Conservation (phyloP, 1,284 basidiomycete species). For the Puccinia brachypodii region DNA sequence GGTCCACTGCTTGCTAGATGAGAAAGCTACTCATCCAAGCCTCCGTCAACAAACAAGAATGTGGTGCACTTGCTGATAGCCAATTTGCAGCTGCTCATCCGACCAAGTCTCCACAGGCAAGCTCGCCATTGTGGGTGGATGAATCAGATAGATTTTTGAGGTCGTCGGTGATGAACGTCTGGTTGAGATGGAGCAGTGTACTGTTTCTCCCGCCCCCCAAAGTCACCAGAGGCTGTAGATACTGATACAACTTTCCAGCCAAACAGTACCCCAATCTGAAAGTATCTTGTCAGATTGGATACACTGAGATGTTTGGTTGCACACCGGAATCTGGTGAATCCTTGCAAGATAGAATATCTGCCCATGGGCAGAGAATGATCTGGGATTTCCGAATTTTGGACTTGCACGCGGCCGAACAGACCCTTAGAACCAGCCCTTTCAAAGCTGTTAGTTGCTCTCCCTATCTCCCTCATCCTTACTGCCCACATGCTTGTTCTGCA, state of each 20-base stretch:
- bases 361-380: background rate
- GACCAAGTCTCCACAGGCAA: background rate
- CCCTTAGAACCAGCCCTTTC: no score
- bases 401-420: no score
- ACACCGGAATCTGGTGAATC: background rate
- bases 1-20: background rate
- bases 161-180: no score
- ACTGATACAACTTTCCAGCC: background rate
- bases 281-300: background rate
- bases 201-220: background rate
- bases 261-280: background rate
- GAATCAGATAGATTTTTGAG: background rate
- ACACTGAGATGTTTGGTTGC: background rate
- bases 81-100: background rate
- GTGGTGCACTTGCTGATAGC: background rate
- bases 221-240: background rate
- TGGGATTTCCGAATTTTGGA: background rate
- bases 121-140: background rate
- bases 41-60: background rate
- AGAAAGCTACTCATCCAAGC: background rate
- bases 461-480: no score
- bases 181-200: background rate
- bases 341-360: background rate
- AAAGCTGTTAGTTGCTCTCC: no score
- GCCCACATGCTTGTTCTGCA: no score